Evolutionary conservation across 1,284 basidiomycete genomes (phyloP).

Genomic region (Nidula niveotomentosa): DNA sequence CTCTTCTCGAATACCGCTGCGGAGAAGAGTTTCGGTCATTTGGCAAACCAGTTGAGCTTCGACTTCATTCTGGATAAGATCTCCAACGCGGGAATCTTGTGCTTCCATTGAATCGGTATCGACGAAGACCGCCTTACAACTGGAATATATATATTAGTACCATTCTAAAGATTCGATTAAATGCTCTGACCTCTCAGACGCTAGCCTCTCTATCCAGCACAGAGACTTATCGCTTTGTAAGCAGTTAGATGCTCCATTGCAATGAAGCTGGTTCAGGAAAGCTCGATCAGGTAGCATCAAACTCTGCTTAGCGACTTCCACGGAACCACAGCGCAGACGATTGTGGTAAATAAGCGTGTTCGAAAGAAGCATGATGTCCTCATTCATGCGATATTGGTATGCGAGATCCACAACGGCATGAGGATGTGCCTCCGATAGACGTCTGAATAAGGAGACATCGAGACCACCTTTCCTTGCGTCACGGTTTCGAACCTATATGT

Average conservation of each 20-base stretch:
- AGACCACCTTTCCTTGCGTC: conserved; percentile 84
- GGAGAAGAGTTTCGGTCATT: conserved; percentile 64
- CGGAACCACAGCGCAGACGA: conserved; percentile 78
- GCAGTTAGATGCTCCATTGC: too few relatives aligned
- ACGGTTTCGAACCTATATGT: conserved; percentile 71
- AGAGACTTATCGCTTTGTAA: not conserved
- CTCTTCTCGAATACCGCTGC: conserved; percentile 61
- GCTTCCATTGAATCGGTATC: conserved; percentile 86
- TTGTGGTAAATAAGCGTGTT: conserved; percentile 89
- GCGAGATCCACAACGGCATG: conserved; percentile 81
- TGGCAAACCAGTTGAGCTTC: conserved; percentile 74
- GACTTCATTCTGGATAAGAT: conserved; percentile 85
- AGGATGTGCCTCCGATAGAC: conserved; percentile 85
- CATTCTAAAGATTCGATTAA: not conserved
- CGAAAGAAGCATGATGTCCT: conserved; percentile 92
- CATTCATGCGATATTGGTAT: conserved; percentile 96
- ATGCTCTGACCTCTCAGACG: conserved; percentile 59
- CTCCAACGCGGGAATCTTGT: conserved; percentile 78
- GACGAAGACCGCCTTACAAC: conserved; percentile 88
- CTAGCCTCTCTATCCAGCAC: conserved; percentile 75
- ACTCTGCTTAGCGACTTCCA: conserved; percentile 60
- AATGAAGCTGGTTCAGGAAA: conserved; percentile 38
- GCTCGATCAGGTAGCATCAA: conserved; percentile 53
- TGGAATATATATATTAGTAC: conserved; percentile 23
- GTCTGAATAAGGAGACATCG: conserved; percentile 88